A percentile compares a stretch with the other conserved stretches of the same genome.
phyloP scores from a whole-genome alignment of 129 eudicot species.

The Deinandra increscens region DNA sequence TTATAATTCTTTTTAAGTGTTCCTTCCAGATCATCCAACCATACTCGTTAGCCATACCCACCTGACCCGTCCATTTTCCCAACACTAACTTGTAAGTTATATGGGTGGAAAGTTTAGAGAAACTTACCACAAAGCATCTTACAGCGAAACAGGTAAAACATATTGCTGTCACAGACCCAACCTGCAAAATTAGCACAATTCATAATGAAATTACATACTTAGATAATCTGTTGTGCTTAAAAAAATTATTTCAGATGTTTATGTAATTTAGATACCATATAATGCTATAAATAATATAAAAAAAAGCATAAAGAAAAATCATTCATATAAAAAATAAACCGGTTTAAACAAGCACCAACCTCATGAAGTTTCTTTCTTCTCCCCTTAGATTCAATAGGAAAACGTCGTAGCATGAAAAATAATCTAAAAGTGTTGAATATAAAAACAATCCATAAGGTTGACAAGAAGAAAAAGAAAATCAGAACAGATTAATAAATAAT shows the following conservation, averaged over 20 bases:
- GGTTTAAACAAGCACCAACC: slow-evolving; percentile 43
- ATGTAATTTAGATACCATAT: neutral
- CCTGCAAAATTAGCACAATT: slow-evolving; percentile 42
- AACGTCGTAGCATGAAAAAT: slow-evolving; percentile 77
- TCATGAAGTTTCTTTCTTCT: slow-evolving; percentile 93
- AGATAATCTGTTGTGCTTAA: neutral
- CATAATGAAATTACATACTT: neutral
- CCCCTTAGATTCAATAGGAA: slow-evolving; percentile 90
- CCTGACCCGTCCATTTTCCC: neutral
- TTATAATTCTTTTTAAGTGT: neutral
- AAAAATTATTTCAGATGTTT: neutral
- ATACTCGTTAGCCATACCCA: neutral
- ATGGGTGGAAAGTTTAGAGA: neutral
- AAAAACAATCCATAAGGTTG: neutral
- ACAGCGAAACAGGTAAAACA: slow-evolving; percentile 75
- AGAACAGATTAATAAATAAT: neutral
- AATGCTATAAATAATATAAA: neutral
- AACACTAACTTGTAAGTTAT: neutral
- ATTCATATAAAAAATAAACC: neutral
- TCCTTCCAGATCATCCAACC: neutral
- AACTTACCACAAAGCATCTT: slow-evolving; percentile 75
- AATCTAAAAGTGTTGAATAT: slow-evolving; percentile 41
- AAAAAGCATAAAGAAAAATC: neutral
- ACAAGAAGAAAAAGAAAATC: neutral
- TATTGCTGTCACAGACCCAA: slow-evolving; percentile 84